Percentiles rank a stretch among this genome's conserved stretches.
Conservation (phyloP, 2,329 filamentous ascomycete species). For the Aspergillus spinulosporus region DNA sequence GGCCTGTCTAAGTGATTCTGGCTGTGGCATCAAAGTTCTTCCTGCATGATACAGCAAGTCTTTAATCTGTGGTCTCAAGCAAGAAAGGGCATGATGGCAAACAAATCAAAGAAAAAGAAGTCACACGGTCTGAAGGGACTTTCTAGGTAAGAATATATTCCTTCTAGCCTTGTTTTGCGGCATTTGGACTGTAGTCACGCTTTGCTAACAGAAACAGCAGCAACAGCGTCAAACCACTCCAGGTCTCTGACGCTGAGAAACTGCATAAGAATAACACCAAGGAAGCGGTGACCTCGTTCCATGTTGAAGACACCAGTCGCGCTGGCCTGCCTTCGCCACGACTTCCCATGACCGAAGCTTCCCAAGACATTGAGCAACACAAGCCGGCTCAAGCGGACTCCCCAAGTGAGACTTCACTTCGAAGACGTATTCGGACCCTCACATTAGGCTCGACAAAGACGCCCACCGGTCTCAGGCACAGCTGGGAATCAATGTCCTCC, state of each 20-base stretch:
- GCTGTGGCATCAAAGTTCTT: not conserved
- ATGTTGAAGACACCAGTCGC: slow-evolving; percentile 7
- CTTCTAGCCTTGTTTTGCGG: not conserved
- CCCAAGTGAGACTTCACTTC: slow-evolving; percentile 1
- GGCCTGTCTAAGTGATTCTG: not conserved
- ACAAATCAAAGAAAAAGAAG: slow-evolving; percentile 5
- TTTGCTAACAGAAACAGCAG: not conserved
- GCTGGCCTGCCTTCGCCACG: slow-evolving; percentile 1
- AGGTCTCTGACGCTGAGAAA: not conserved
- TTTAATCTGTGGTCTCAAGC: not conserved
- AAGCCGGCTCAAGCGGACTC: not conserved
- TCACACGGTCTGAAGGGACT: not conserved
- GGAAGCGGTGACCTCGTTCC: slow-evolving; percentile 8
- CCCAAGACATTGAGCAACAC: not conserved
- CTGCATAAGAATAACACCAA: slow-evolving; percentile 9
- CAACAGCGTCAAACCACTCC: not conserved
- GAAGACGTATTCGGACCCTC: slow-evolving; percentile 7
- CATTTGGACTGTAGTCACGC: not conserved
- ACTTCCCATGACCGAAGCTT: not conserved
- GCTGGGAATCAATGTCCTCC: slow-evolving; percentile 11
- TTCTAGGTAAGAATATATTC: slow-evolving; percentile 4
- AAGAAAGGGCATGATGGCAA: not conserved
- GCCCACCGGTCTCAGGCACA: slow-evolving; percentile 1
- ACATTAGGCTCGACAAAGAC: slow-evolving; percentile 4
- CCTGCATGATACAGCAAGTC: not conserved